Evolutionary conservation across 768 basidiomycete genomes (phyloP).

Genomic region (Phylloporus rhodoxanthus): DNA sequence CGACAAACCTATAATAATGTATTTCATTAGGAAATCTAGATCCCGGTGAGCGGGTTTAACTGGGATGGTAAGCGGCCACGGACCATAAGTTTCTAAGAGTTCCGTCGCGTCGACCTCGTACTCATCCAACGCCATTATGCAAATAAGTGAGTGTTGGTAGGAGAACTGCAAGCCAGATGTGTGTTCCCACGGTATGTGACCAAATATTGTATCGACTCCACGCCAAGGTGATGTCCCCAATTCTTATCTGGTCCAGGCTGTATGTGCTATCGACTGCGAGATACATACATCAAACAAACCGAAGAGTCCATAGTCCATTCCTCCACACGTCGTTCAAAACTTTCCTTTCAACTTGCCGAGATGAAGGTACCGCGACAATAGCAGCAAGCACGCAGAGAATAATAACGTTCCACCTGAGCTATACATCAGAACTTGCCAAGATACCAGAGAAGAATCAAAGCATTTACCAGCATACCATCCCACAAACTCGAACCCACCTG

Average conservation of each 20-base stretch:
- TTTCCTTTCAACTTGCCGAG: constrained; percentile 38
- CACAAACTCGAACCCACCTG: constrained; percentile 38
- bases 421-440: background rate
- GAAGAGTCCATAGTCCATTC: background rate
- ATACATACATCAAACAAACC: background rate
- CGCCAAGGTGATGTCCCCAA: too few species aligned
- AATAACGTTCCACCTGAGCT: constrained; percentile 35
- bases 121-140: constrained; percentile 48
- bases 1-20: constrained; percentile 84
- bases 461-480: constrained; percentile 39
- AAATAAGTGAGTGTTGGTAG: constrained; percentile 19
- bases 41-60: constrained; percentile 11
- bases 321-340: constrained; percentile 25
- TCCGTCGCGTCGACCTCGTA: constrained; percentile 84
- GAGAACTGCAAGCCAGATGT: background rate
- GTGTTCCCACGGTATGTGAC: constrained; percentile 24
- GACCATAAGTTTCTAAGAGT: constrained; percentile 91
- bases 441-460: background rate
- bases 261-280: too few species aligned
- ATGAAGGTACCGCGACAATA: constrained; percentile 37
- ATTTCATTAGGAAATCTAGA: constrained; percentile 97
- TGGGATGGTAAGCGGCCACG: constrained; percentile 12
- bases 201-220: too few species aligned
- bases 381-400: constrained; percentile 37
- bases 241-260: too few species aligned